Evolutionary conservation across 371 early-diverging fungal species (phyloP).

Genomic region (Quaeritorhiza haematococci): DNA sequence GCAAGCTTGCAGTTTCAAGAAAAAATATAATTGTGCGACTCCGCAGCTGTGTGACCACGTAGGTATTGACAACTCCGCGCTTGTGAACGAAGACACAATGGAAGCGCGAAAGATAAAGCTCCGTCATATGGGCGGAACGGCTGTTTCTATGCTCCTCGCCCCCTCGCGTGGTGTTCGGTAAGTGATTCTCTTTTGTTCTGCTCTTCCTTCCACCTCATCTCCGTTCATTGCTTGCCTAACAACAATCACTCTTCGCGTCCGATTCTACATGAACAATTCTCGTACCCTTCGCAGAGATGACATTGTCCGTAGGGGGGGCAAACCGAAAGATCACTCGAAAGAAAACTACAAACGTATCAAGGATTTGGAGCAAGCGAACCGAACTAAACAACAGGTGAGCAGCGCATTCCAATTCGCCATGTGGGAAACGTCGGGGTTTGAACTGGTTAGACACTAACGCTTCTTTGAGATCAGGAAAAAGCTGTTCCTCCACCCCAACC

Average conservation of each 20-base stretch:
- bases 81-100: slow-evolving; percentile 2
- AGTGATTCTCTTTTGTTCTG: no score
- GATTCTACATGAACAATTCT: no score
- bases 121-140: slow-evolving; percentile 42
- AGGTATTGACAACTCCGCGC: not conserved
- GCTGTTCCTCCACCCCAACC: slow-evolving; percentile 26
- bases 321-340: slow-evolving; percentile 41
- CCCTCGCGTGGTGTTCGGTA: slow-evolving; percentile 39
- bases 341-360: slow-evolving; percentile 32
- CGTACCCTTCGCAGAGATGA: no score
- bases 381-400: slow-evolving; percentile 21
- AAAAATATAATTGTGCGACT: not conserved
- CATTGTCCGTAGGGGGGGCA: slow-evolving; percentile 35
- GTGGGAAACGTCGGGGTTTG: no score
- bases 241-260: no score
- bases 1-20: not conserved
- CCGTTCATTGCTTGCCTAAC: no score
- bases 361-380: slow-evolving; percentile 20
- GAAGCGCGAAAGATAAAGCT: slow-evolving; percentile 32
- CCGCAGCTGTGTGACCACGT: not conserved
- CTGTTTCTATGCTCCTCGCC: slow-evolving; percentile 37
- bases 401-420: no score
- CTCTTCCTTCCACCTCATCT: no score
- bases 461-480: slow-evolving; percentile 10
- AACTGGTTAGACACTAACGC: slow-evolving; percentile 4